Evolutionary conservation across 148 eudicot genomes (phyloP), one percentile per base, ranked within the genome.

Genomic region (Bassia scoparia): DNA sequence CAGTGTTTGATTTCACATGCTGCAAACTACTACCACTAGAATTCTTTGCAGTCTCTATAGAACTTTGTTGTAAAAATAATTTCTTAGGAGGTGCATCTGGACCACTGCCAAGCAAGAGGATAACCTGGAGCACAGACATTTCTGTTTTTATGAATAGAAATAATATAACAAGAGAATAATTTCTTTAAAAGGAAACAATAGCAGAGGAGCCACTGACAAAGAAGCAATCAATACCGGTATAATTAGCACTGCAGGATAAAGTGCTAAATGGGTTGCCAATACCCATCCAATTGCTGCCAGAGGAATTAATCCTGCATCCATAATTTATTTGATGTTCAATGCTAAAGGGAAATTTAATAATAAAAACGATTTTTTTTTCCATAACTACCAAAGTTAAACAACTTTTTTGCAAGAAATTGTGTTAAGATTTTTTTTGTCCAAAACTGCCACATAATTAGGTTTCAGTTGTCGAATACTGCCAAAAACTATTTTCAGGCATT

Each of bases 241-340:
- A 34, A 87, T 67, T 46, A 95, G 83, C 77, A 89, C 84, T 49
- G 81, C 81, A 49, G 97, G 98, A 84, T 95, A 95, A 69, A 95
- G 89, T 70, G 96, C 88, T 79, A 95, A 60, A 87, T 95, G 98
- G 73, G 98, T 88, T 27, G 97, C 89, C 52, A 95, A 62, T 65
- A 86, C 90, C 96, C 97, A 91, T 65, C 91, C 98, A 82, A 95
- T 81, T 69, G 98, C 96, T 73, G 98, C 93, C 80, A 95, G 77
- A 30, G 98, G 92, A 75, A 81, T 78, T 75, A 82, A 62, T 74
- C 90, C 98, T 95, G 89, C 76, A 73, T 75, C 33, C 71, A 77
- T 29, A 38, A 77, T 67, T 63, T 43, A 76, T n/a, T n/a, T 64
- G 14, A 78, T 50, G 81, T 64, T 78, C 53, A 74, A 62, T 38